These are phyloP conservation scores for Podaxis sp. DNA, from an alignment of 768 basidiomycete genomes.

Conservation along the genomic window DNA sequence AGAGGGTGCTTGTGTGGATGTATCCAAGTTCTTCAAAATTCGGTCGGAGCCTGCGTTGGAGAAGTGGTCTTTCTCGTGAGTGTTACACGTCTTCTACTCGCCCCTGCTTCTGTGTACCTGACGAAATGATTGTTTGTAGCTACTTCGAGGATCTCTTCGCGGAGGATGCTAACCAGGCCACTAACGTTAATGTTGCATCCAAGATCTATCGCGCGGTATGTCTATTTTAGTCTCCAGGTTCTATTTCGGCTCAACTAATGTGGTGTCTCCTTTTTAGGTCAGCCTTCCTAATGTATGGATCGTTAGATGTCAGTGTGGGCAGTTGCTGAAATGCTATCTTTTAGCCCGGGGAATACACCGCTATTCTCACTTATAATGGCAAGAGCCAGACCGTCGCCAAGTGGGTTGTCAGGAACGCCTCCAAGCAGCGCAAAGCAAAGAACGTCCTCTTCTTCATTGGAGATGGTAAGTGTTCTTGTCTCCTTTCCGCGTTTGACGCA, in stretches of 20 bases:
- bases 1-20: slow-evolving; percentile 33
- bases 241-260: neutral
- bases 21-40: slow-evolving; percentile 35
- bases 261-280: neutral
- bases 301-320: neutral
- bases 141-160: slow-evolving; percentile 47
- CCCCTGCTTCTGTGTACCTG: neutral
- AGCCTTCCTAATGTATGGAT: neutral
- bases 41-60: slow-evolving; percentile 30
- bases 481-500: neutral
- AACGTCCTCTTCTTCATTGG: slow-evolving; percentile 47
- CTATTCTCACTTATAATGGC: slow-evolving; percentile 36
- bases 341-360: slow-evolving; percentile 40
- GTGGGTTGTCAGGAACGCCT: slow-evolving; percentile 38
- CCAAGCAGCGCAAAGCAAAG: slow-evolving; percentile 36
- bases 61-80: slow-evolving; percentile 42
- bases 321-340: neutral
- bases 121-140: slow-evolving; percentile 19
- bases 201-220: slow-evolving; percentile 39
- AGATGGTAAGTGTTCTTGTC: slow-evolving; percentile 32
- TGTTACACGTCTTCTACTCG: slow-evolving; percentile 3
- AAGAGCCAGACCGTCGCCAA: slow-evolving; percentile 35
- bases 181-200: slow-evolving; percentile 40
- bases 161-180: slow-evolving; percentile 31
- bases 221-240: slow-evolving; percentile 6